phyloP scores from a whole-genome alignment of 2,329 filamentous ascomycete species.

The Pochonia chlamydosporia region DNA sequence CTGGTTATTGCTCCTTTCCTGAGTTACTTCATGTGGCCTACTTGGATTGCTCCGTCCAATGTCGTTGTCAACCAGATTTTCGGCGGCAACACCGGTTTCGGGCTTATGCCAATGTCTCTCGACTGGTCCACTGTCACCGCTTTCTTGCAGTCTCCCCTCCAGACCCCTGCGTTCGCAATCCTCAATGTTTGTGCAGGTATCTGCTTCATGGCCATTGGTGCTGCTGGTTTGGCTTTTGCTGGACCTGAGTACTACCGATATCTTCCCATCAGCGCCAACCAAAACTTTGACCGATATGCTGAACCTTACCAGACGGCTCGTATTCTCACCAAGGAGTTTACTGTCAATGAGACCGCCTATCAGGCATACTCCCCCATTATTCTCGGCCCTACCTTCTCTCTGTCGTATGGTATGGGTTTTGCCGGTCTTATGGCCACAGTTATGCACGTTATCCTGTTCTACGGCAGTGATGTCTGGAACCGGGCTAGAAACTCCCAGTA shows the following conservation, averaged over 20 bases:
- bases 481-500: conserved; percentile 24
- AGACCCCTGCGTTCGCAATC: conserved; percentile 55
- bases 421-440: conserved; percentile 49
- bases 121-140: conserved; percentile 59
- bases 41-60: conserved; percentile 58
- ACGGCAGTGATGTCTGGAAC: conserved; percentile 41
- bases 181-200: conserved; percentile 51
- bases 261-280: conserved; percentile 48
- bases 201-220: conserved; percentile 44
- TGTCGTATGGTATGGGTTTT: conserved; percentile 53
- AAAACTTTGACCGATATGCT: conserved; percentile 55
- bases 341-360: conserved; percentile 52
- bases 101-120: conserved; percentile 58
- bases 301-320: conserved; percentile 47
- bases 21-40: conserved; percentile 53
- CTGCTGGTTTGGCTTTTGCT: conserved; percentile 46
- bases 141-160: conserved; percentile 51
- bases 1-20: conserved; percentile 54
- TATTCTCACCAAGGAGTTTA: conserved; percentile 46
- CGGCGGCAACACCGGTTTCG: conserved; percentile 54
- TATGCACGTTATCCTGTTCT: conserved; percentile 45
- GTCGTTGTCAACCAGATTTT: conserved; percentile 60
- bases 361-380: conserved; percentile 49
- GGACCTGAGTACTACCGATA: conserved; percentile 48
- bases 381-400: conserved; percentile 47